Conservation (phyloP, 768 basidiomycete genomes). For the Amanita thiersii region DNA sequence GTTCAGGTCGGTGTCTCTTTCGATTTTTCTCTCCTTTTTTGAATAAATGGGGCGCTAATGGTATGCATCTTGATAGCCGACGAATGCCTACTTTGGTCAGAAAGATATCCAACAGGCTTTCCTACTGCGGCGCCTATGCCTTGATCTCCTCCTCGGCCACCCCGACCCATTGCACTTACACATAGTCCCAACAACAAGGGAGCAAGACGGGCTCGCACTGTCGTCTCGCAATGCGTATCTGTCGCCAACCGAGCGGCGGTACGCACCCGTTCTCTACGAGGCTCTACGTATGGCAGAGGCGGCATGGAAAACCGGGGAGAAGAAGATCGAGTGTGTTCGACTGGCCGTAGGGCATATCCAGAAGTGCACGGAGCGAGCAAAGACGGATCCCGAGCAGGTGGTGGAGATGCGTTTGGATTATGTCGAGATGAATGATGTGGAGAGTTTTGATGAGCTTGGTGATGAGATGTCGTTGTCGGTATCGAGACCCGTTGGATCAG, state of each 20-base stretch:
- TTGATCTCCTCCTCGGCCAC: conserved; percentile 75
- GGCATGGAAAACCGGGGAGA: conserved; percentile 45
- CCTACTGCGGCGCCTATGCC: conserved; percentile 66
- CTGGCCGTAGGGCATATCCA: not conserved
- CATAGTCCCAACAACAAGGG: conserved; percentile 82
- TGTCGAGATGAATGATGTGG: conserved; percentile 79
- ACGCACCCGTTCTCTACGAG: conserved; percentile 61
- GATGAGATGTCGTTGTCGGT: not conserved
- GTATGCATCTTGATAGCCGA: conserved; percentile 66
- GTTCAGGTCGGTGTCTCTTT: conserved; percentile 57
- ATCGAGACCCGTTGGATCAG: no score
- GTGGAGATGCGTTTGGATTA: conserved; percentile 73
- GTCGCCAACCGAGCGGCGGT: conserved; percentile 45
- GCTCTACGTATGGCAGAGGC: conserved; percentile 55
- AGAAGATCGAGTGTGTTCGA: conserved; percentile 29
- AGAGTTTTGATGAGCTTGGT: conserved; percentile 60
- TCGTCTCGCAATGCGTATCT: conserved; percentile 91
- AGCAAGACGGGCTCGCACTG: conserved; percentile 66
- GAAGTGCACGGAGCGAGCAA: conserved; percentile 34
- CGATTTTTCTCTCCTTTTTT: not conserved
- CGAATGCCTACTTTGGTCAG: conserved; percentile 91
- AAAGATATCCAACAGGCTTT: conserved; percentile 98
- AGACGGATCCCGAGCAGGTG: conserved; percentile 27
- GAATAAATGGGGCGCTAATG: conserved; percentile 4
- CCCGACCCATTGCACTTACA: conserved; percentile 69